Evolutionary conservation across 2,329 filamentous ascomycete genomes (phyloP), one percentile per base, ranked within the genome.

Genomic region (Botrytis medusae): DNA sequence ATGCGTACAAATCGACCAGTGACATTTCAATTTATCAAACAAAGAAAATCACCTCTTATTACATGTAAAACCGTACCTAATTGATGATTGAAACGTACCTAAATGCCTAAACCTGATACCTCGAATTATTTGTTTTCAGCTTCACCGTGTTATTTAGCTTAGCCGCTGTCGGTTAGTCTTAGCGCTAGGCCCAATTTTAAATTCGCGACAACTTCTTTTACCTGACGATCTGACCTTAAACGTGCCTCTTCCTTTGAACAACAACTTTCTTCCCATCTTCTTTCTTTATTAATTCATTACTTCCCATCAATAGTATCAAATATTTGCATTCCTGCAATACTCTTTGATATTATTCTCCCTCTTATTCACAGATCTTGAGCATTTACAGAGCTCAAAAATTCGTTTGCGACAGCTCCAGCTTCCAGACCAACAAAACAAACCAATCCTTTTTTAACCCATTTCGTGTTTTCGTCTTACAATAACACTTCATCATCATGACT

Each of bases 401-500:
- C 69, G 37, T 71, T 72, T 57, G 60, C 72, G 70, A 72, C 71
- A 69, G 48, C 65, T 69, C 29, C 48, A 22, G 40, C 62, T 68
- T n/a, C 40, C 46, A 74, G 29, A 32, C 48, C 57, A 62, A n/a
- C 44, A 25, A 37, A 42, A 22, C 34, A 37, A 32, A 29, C 32
- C 37, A 29, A 46, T n/a, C 60, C 42, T 42, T 69, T 65, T 42
- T n/a, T 16, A 51, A 44, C 12, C 59, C 25, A 40, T 65, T 65
- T 69, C 37, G 59, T 64, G 34, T 71, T 72, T 74, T 46, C 29
- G 72, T 68, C 46, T 64, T 63, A 62, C 68, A 74, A 67, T 37
- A 75, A 74, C 75, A 76, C 60, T 64, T 75, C 72, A 62, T 77
- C 77, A 79, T 69, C 72, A 81, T 81, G 80, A 90, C 89, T 76